Evolutionary conservation across 257 asterid genomes (phyloP).

Genomic region (Knoxia roxburghii): DNA sequence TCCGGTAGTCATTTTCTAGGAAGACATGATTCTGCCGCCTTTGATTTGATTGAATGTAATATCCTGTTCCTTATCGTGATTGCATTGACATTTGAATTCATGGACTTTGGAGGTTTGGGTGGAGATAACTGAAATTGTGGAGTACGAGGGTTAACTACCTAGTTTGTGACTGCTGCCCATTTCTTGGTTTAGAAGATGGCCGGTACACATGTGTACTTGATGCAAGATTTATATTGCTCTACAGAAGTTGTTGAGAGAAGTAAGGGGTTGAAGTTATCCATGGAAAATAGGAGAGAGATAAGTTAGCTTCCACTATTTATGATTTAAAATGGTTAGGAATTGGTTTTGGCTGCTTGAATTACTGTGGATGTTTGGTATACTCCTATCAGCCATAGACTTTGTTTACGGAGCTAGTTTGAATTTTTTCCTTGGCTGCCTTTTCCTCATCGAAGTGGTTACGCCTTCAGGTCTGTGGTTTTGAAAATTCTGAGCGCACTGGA

Average conservation of each 20-base stretch:
- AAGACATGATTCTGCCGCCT: neutral
- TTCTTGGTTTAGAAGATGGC: neutral
- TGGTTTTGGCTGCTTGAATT: neutral
- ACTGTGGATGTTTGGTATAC: neutral
- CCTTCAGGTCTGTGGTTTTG: neutral
- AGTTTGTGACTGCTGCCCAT: neutral
- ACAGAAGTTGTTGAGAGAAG: neutral
- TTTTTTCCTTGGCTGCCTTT: neutral
- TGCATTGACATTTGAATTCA: neutral
- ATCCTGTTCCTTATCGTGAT: neutral
- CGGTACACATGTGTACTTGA: neutral
- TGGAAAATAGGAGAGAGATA: neutral
- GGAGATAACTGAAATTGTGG: neutral
- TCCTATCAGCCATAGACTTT: neutral
- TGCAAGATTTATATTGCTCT: neutral
- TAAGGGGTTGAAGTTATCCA: neutral
- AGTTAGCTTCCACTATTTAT: neutral
- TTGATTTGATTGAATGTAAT: neutral
- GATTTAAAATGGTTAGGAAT: neutral
- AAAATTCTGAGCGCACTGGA: neutral
- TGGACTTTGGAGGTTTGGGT: neutral
- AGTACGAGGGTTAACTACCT: neutral
- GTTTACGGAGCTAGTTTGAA: neutral
- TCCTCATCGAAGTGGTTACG: neutral
- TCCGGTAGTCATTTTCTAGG: neutral